These are phyloP conservation scores for Trichoderma simmonsii DNA, from an alignment of 2,329 filamentous ascomycete genomes.

Conservation along the genomic window DNA sequence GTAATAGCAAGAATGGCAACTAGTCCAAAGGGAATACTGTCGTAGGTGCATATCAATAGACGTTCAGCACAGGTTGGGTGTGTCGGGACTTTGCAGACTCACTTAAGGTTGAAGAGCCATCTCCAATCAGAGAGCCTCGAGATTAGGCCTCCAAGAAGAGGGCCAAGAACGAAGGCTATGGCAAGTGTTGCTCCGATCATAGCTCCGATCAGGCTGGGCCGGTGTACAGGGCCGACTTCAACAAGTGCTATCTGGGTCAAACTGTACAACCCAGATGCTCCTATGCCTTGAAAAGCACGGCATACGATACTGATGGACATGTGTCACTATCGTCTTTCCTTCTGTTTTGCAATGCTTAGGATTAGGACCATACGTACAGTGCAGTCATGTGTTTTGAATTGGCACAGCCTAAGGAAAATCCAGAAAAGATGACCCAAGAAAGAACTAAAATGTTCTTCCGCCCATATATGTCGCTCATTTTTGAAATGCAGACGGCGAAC, in stretches of 20 bases:
- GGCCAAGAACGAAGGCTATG: conserved; percentile 56
- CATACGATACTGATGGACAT: conserved; percentile 49
- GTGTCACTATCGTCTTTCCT: not conserved
- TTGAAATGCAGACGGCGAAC: conserved; percentile 57
- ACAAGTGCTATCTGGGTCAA: conserved; percentile 56
- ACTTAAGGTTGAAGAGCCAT: conserved; percentile 63
- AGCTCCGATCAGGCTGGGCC: conserved; percentile 52
- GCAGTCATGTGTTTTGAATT: conserved; percentile 48
- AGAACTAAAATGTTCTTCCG: conserved; percentile 47
- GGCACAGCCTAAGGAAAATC: conserved; percentile 54
- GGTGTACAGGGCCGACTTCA: conserved; percentile 52
- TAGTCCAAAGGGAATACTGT: conserved; percentile 49
- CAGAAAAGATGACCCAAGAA: conserved; percentile 54
- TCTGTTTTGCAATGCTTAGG: not conserved
- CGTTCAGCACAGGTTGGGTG: conserved; percentile 1
- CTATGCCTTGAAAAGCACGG: conserved; percentile 58
- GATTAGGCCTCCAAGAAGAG: conserved; percentile 55
- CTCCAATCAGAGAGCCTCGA: conserved; percentile 53
- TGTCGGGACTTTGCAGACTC: conserved; percentile 22
- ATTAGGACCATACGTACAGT: conserved; percentile 39
- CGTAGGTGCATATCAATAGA: conserved; percentile 19
- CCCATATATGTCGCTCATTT: conserved; percentile 59
- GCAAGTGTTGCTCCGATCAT: conserved; percentile 55
- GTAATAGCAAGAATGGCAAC: conserved; percentile 46
- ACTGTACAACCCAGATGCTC: conserved; percentile 60